Conservation (phyloP, 192 early-diverging fungal genomes). For the Allomyces javanicus region DNA sequence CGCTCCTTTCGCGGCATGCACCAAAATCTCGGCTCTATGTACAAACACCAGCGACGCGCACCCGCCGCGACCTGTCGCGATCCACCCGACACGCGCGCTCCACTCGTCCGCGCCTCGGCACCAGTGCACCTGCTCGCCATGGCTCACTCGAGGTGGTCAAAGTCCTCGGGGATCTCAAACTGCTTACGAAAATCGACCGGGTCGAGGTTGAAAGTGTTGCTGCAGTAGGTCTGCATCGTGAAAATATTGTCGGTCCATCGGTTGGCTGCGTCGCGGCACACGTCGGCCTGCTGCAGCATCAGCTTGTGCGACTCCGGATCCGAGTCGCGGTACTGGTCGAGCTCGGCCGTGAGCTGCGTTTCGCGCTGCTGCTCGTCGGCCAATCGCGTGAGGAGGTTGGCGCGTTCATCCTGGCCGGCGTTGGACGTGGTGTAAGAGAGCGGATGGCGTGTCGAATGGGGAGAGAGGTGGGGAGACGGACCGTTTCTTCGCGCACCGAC, state of each 20-base stretch:
- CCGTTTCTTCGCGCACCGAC: slow-evolving; percentile 42
- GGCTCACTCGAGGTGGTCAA: slow-evolving; percentile 20
- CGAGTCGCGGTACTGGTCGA: slow-evolving; percentile 47
- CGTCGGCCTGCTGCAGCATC: slow-evolving; percentile 26
- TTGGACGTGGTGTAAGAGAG: no score
- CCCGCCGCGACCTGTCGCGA: no score
- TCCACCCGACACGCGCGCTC: no score
- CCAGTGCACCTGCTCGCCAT: no score
- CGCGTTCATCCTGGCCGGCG: slow-evolving; percentile 29
- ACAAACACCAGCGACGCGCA: no score
- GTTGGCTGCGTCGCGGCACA: slow-evolving; percentile 55
- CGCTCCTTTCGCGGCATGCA: no score
- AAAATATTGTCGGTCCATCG: slow-evolving; percentile 79
- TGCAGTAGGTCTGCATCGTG: slow-evolving; percentile 54
- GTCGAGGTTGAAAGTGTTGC: slow-evolving; percentile 46
- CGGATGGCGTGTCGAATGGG: not conserved
- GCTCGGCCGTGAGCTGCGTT: slow-evolving; percentile 23
- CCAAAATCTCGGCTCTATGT: no score
- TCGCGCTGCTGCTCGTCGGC: slow-evolving; percentile 23
- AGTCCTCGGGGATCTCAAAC: slow-evolving; percentile 48
- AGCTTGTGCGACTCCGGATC: slow-evolving; percentile 51
- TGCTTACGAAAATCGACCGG: slow-evolving; percentile 35
- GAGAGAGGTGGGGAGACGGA: slow-evolving; percentile 9
- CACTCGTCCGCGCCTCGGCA: no score
- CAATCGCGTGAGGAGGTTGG: slow-evolving; percentile 24